Conservation (phyloP, 768 basidiomycete species). For the Trametes villosa region DNA sequence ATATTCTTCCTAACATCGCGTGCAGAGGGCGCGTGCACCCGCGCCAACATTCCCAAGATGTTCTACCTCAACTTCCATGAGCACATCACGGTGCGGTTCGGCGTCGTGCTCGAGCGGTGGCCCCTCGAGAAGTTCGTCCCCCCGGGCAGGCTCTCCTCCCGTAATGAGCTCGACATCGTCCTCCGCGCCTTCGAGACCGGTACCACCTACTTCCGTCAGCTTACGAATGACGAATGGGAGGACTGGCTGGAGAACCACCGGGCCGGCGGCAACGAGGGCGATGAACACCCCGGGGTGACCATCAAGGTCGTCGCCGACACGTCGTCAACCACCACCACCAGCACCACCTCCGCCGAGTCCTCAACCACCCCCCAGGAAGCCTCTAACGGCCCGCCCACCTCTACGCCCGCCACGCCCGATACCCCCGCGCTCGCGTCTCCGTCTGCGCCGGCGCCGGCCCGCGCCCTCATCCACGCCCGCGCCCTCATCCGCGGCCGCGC, state of each 20-base stretch:
- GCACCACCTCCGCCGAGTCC: background rate
- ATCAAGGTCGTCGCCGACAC: background rate
- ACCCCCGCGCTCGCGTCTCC: background rate
- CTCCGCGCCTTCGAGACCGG: constrained; percentile 24
- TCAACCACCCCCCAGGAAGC: background rate
- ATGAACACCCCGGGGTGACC: background rate
- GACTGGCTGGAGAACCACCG: constrained; percentile 11
- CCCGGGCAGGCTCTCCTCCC: constrained; percentile 20
- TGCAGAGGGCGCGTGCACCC: background rate
- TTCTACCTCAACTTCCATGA: constrained; percentile 28
- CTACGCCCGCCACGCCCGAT: background rate
- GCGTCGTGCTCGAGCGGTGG: constrained; percentile 29
- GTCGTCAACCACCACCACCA: background rate
- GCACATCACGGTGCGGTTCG: constrained; percentile 23
- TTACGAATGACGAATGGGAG: constrained; percentile 17
- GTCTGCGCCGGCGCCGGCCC: background rate
- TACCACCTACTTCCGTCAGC: constrained; percentile 21
- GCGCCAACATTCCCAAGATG: constrained; percentile 18
- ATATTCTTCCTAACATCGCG: background rate
- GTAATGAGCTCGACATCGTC: constrained; percentile 20
- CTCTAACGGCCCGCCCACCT: background rate
- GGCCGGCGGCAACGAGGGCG: too few species aligned
- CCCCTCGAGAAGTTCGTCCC: constrained; percentile 19
- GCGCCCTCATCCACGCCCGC: background rate
- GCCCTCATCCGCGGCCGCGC: background rate